Evolutionary conservation across 1,284 basidiomycete species (phyloP).

Genomic region (Cronartium ribicola): DNA sequence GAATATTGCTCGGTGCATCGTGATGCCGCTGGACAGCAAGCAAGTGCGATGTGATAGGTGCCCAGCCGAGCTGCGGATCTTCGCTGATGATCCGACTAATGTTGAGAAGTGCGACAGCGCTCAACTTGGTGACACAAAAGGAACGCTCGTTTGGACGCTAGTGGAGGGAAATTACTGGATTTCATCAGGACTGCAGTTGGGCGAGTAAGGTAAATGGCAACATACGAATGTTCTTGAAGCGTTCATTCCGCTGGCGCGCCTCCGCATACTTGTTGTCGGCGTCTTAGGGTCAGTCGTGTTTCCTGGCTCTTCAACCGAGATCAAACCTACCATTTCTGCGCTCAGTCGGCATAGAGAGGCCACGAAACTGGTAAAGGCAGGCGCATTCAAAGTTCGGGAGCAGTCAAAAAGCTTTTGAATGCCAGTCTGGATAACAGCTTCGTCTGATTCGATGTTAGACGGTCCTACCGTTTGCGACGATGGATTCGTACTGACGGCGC

Average conservation of each 20-base stretch:
- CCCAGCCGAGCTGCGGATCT: slow-evolving; percentile 78
- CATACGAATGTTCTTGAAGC: slow-evolving; percentile 68
- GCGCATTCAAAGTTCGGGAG: slow-evolving; percentile 27
- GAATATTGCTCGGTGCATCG: slow-evolving; percentile 69
- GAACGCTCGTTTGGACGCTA: slow-evolving; percentile 52
- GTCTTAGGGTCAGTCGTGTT: slow-evolving; percentile 42
- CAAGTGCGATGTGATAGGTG: slow-evolving; percentile 70
- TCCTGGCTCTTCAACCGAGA: slow-evolving; percentile 21
- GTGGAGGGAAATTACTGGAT: neutral
- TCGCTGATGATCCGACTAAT: slow-evolving; percentile 75
- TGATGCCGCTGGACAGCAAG: slow-evolving; percentile 66
- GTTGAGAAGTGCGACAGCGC: slow-evolving; percentile 72
- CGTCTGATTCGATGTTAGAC: slow-evolving; percentile 29
- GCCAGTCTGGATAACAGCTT: slow-evolving; percentile 32
- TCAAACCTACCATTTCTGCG: slow-evolving; percentile 44
- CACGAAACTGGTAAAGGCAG: slow-evolving; percentile 34
- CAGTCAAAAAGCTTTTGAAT: slow-evolving; percentile 40
- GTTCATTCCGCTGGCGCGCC: slow-evolving; percentile 75
- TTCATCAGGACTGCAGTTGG: slow-evolving; percentile 8
- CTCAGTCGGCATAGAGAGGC: slow-evolving; percentile 43
- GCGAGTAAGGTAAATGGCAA: slow-evolving; percentile 34
- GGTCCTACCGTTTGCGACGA: slow-evolving; percentile 6
- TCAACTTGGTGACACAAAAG: slow-evolving; percentile 80
- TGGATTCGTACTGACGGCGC: slow-evolving; percentile 31
- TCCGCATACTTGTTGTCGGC: slow-evolving; percentile 27